Evolutionary conservation across 257 asterid genomes (phyloP).

Genomic region (Solanum virginianum): DNA sequence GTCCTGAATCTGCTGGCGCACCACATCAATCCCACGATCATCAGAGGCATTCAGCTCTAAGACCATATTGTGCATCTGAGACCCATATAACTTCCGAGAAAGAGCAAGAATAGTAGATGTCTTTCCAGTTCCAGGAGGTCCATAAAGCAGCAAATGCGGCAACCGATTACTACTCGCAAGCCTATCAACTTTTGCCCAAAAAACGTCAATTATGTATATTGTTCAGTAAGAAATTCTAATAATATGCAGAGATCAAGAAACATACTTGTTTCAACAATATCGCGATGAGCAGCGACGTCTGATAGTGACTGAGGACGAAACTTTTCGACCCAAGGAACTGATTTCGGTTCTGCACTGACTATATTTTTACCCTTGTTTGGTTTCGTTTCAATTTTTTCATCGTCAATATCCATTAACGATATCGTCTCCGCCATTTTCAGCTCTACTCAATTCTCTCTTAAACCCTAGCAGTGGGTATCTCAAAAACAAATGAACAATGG

Average conservation of each 20-base stretch:
- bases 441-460: background rate
- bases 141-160: constrained; percentile 91
- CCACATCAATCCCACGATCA: constrained; percentile 94
- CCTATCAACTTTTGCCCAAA: constrained; percentile 58
- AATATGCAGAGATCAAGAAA: background rate
- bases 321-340: constrained; percentile 97
- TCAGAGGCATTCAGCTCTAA: constrained; percentile 97
- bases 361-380: constrained; percentile 49
- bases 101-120: constrained; percentile 87
- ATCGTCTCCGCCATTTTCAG: constrained; percentile 50
- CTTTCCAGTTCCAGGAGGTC: constrained; percentile 99
- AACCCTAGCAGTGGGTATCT: background rate
- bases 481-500: background rate
- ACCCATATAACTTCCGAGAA: constrained; percentile 82
- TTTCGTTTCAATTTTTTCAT: constrained; percentile 17
- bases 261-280: constrained; percentile 81
- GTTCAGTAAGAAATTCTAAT: background rate
- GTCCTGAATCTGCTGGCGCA: constrained; percentile 97
- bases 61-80: constrained; percentile 81
- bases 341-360: constrained; percentile 30
- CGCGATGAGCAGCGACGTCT: constrained; percentile 98
- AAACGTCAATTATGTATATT: background rate
- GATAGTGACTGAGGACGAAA: constrained; percentile 91
- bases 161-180: constrained; percentile 79
- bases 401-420: constrained; percentile 74